These are phyloP conservation scores for Heterotrichella gracilis DNA, from an alignment of 352 stramenopile genomes.

Conservation along the genomic window DNA sequence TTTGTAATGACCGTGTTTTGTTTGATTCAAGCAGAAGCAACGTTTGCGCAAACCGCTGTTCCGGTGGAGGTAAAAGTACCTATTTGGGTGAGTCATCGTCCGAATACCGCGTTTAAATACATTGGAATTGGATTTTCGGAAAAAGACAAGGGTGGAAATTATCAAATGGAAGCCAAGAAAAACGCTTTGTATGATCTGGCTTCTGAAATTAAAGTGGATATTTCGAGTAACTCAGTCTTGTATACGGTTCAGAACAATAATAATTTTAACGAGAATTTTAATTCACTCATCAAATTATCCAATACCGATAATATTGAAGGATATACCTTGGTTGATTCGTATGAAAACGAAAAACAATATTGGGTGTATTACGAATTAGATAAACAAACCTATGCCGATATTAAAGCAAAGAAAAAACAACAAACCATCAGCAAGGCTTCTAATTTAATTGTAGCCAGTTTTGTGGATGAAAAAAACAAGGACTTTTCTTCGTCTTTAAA, in stretches of 20 bases:
- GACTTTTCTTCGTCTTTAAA: conserved; percentile 1
- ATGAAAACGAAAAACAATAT: conserved; percentile 4
- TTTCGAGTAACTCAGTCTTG: not conserved
- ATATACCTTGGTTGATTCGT: not conserved
- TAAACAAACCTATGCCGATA: not conserved
- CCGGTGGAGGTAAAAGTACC: not conserved
- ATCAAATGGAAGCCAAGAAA: not conserved
- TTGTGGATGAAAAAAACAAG: not conserved
- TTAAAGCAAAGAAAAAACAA: not conserved
- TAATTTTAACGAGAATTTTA: conserved; percentile 10
- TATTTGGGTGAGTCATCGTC: not conserved
- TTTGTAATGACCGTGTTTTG: no score
- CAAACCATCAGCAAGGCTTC: not conserved
- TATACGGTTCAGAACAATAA: conserved; percentile 8
- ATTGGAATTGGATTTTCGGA: not conserved
- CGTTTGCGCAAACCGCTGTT: no score
- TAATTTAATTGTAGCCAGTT: not conserved
- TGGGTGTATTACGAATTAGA: not conserved
- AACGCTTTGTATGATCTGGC: not conserved
- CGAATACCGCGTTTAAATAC: not conserved
- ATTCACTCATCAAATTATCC: not conserved
- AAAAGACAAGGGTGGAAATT: not conserved
- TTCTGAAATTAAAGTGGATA: conserved; percentile 4
- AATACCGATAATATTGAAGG: conserved; percentile 1
- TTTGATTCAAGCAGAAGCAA: no score